Evolutionary conservation across 768 basidiomycete genomes (phyloP), one percentile per base, ranked within the genome.

Genomic region (Tricholoma hemisulphureum): DNA sequence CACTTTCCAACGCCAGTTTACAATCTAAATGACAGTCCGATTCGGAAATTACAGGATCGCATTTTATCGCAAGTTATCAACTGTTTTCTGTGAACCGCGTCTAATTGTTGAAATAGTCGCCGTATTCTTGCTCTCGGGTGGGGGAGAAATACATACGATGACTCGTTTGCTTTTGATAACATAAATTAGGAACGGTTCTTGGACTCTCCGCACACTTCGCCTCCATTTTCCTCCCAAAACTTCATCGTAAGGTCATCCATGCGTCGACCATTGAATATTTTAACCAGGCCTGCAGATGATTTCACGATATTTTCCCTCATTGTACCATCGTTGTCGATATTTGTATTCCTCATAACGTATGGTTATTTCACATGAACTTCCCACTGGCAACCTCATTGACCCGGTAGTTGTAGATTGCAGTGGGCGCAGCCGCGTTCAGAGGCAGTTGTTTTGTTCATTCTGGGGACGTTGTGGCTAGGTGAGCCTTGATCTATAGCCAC

Each of bases 381-480:
- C 28, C 29, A n/a, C n/a, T n/a, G n/a, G n/a, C 14, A n/a, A 29
- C 6, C 6, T 29, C 28, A 73, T 35, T 20, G 24, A 24, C 34
- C 14, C 14, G 26, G 21, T 16, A 50, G 61, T 51, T 35, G 8
- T 65, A 91, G 89, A 55, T 55, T 89, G 59, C 84, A 86, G 75
- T 89, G 85, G 77, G 84, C 87, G 1, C 82, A 84, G 65, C 89
- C 91, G 8, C 70, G 80, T 56, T 73, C 84, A 20, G 91, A 92
- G 65, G 83, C 77, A 1, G 55, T 82, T 21, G 64, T 74, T 37
- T 67, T 86, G 53, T 81, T 86, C 67, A 59, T 87, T 20, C 64
- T 89, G 28, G 82, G 79, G 9, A 75, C 82, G 18, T 65, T 91
- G 32, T 93, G 91, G 91, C 75, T 93, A 34, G 77, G 90, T 88